Conservation (phyloP, 441 rosid genomes). For the Kokia cookei region DNA sequence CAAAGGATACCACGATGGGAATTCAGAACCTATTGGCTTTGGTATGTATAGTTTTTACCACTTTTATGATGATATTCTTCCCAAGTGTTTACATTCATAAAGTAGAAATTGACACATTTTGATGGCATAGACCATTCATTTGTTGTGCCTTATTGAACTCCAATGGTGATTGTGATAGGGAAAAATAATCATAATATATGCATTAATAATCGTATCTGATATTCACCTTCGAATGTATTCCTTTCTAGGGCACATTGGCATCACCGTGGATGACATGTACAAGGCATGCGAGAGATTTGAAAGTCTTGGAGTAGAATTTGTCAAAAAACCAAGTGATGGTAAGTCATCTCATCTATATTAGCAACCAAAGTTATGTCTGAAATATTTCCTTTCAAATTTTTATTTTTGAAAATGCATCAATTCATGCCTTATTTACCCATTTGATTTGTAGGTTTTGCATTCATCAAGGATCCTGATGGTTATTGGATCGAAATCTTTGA, state of each 20-base stretch:
- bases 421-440: neutral
- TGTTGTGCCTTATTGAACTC: too few species aligned
- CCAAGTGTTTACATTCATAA: neutral
- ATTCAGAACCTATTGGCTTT: slow-evolving; percentile 88
- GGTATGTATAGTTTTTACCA: slow-evolving; percentile 38
- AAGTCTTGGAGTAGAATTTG: slow-evolving; percentile 79
- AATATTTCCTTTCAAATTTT: neutral
- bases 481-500: slow-evolving; percentile 96
- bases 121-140: neutral
- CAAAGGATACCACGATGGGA: slow-evolving; percentile 90
- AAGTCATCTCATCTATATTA: neutral
- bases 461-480: slow-evolving; percentile 97
- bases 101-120: neutral
- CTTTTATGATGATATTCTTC: neutral
- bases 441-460: slow-evolving; percentile 50
- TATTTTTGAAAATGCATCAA: neutral
- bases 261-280: slow-evolving; percentile 79
- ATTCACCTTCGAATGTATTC: too few species aligned
- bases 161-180: too few species aligned
- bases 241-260: slow-evolving; percentile 75
- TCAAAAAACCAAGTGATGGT: slow-evolving; percentile 78
- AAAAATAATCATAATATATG: too few species aligned
- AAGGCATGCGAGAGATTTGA: slow-evolving; percentile 93
- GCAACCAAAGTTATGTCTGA: neutral
- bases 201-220: too few species aligned